A percentile compares a stretch with the other conserved stretches of the same genome.
phyloP scores from a whole-genome alignment of 1,284 basidiomycete species.

The Melampsora americana region DNA sequence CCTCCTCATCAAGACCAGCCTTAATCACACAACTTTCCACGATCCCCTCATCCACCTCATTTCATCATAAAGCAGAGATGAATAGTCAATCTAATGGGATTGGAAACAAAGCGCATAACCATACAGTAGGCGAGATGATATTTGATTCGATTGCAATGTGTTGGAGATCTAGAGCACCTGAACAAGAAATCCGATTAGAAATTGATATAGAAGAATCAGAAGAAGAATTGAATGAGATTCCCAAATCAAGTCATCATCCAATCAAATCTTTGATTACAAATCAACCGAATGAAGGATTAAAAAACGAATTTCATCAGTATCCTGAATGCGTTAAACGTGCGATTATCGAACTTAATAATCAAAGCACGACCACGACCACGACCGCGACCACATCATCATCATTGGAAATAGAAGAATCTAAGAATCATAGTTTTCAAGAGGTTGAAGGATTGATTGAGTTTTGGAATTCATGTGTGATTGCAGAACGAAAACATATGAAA shows the following conservation, averaged over 20 bases:
- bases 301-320: slow-evolving; percentile 53
- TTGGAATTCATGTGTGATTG: slow-evolving; percentile 66
- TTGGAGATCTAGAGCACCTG: slow-evolving; percentile 74
- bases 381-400: too few relatives aligned
- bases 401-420: slow-evolving; percentile 54
- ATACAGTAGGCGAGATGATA: slow-evolving; percentile 93
- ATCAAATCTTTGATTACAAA: background rate
- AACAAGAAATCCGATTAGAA: slow-evolving; percentile 81
- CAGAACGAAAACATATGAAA: slow-evolving; percentile 71
- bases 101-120: slow-evolving; percentile 50
- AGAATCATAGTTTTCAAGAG: slow-evolving; percentile 26
- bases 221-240: slow-evolving; percentile 62
- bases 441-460: slow-evolving; percentile 67
- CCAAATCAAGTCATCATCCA: too few relatives aligned
- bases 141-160: slow-evolving; percentile 91
- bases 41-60: slow-evolving; percentile 10
- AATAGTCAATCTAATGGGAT: too few relatives aligned
- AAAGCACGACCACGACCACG: background rate
- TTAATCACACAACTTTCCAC: slow-evolving; percentile 80
- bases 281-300: background rate
- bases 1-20: slow-evolving; percentile 83
- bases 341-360: background rate
- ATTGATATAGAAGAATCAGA: slow-evolving; percentile 69
- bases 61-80: slow-evolving; percentile 58
- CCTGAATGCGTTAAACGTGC: slow-evolving; percentile 57